phyloP scores from a whole-genome alignment of 1,284 basidiomycete species.

The Fistulina hepatica region DNA sequence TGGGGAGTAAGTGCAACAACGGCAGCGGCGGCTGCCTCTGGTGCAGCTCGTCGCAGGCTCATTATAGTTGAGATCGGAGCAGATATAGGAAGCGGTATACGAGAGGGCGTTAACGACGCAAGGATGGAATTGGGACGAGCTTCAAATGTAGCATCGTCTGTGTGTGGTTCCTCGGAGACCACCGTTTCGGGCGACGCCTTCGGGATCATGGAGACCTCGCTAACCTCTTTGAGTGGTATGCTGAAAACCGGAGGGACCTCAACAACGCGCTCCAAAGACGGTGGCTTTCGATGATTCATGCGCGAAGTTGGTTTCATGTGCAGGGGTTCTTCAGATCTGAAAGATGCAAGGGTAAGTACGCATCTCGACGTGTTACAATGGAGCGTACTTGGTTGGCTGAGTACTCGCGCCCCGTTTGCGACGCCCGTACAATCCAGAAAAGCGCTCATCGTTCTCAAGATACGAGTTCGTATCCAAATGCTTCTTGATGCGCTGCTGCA shows the following conservation, averaged over 20 bases:
- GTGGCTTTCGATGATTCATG: too few relatives aligned
- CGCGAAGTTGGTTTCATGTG: conserved; percentile 6
- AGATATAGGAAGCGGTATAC: too few relatives aligned
- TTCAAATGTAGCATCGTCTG: too few relatives aligned
- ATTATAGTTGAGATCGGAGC: too few relatives aligned
- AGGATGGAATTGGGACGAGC: too few relatives aligned
- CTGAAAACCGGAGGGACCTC: conserved; percentile 40
- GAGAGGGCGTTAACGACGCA: too few relatives aligned
- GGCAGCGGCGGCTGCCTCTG: conserved; percentile 21
- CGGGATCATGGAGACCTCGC: too few relatives aligned
- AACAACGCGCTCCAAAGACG: conserved; percentile 27
- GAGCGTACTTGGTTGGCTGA: conserved; percentile 10
- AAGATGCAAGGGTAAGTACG: conserved; percentile 3
- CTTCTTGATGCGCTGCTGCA: conserved; percentile 44
- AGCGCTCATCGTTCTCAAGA: conserved; percentile 42
- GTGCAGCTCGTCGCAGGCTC: too few relatives aligned
- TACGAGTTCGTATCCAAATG: conserved; percentile 39
- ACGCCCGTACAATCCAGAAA: conserved; percentile 41
- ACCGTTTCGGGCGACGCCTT: too few relatives aligned
- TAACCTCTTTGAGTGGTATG: conserved; percentile 34
- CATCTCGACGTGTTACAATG: neutral
- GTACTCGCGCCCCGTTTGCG: conserved; percentile 35
- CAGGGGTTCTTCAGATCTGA: neutral
- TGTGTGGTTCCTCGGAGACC: too few relatives aligned
- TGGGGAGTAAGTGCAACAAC: conserved; percentile 21